phyloP scores from a whole-genome alignment of 371 early-diverging fungal species.

The Actinomucor elegans region DNA sequence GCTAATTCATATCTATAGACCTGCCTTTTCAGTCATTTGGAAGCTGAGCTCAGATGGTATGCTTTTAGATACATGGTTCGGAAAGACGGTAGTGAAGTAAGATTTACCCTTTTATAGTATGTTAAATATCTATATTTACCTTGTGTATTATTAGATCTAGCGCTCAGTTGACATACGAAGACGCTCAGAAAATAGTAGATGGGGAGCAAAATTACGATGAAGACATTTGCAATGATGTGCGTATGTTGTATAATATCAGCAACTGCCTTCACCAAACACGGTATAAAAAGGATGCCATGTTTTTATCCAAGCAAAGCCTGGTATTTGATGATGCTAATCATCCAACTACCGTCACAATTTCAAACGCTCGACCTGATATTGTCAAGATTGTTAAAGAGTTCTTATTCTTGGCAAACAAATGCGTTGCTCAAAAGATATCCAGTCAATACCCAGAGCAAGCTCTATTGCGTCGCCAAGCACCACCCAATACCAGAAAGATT shows the following conservation, averaged over 20 bases:
- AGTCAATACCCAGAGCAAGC: conserved; percentile 83
- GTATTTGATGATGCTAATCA: conserved; percentile 28
- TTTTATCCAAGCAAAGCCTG: conserved; percentile 12
- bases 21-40: conserved; percentile 92
- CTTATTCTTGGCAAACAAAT: conserved; percentile 91
- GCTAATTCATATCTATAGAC: conserved; percentile 31
- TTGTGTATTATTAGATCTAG: background rate
- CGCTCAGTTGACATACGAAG: conserved; percentile 75
- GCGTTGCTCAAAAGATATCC: conserved; percentile 86
- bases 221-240: conserved; percentile 31
- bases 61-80: conserved; percentile 67
- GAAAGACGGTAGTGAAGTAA: conserved; percentile 82
- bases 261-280: conserved; percentile 7
- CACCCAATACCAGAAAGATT: conserved; percentile 63
- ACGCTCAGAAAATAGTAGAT: conserved; percentile 85
- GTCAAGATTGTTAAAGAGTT: conserved; percentile 93
- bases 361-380: conserved; percentile 78
- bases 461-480: conserved; percentile 78
- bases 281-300: conserved; percentile 21
- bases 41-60: conserved; percentile 73
- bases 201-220: conserved; percentile 27
- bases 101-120: background rate
- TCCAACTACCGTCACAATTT: conserved; percentile 67
- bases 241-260: conserved; percentile 20
- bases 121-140: background rate